phyloP scores from a whole-genome alignment of 495 filamentous ascomycete species.

The Tuber melanosporum region DNA sequence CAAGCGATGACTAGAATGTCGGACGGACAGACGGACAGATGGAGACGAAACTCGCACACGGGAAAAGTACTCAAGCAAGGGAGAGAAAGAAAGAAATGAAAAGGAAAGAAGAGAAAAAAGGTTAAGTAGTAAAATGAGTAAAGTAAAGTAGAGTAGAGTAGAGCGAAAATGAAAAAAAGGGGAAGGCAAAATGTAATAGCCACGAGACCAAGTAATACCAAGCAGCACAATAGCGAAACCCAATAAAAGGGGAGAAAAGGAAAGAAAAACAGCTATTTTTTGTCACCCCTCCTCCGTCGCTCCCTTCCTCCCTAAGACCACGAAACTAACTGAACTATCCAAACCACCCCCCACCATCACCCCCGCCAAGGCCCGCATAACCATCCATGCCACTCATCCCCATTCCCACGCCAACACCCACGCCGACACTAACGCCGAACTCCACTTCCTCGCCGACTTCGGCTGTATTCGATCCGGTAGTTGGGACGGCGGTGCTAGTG shows the following conservation, averaged over 20 bases:
- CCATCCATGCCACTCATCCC: constrained; percentile 28
- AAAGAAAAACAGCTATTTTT: not conserved
- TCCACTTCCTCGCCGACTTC: constrained; percentile 9
- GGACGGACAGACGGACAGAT: not conserved
- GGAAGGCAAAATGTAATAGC: not conserved
- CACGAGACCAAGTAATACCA: constrained; percentile 1
- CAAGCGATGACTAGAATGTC: not conserved
- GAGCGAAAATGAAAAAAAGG: not conserved
- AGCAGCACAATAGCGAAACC: not conserved
- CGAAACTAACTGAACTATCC: constrained; percentile 9
- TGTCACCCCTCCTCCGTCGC: not conserved
- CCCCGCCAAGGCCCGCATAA: constrained; percentile 19
- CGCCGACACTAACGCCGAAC: constrained; percentile 9
- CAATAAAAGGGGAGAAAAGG: constrained; percentile 1
- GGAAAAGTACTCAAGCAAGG: not conserved
- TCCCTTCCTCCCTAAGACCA: not conserved
- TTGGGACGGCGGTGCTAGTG: constrained; percentile 23
- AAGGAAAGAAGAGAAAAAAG: not conserved
- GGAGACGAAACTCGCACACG: not conserved
- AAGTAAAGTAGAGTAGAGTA: not conserved
- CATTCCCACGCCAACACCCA: constrained; percentile 20
- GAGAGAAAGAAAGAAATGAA: not conserved
- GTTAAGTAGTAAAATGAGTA: not conserved
- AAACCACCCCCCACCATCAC: constrained; percentile 35
- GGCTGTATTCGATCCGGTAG: constrained; percentile 7